phyloP scores from a whole-genome alignment of 2,329 filamentous ascomycete genomes.

The Podosphaera fusca region DNA sequence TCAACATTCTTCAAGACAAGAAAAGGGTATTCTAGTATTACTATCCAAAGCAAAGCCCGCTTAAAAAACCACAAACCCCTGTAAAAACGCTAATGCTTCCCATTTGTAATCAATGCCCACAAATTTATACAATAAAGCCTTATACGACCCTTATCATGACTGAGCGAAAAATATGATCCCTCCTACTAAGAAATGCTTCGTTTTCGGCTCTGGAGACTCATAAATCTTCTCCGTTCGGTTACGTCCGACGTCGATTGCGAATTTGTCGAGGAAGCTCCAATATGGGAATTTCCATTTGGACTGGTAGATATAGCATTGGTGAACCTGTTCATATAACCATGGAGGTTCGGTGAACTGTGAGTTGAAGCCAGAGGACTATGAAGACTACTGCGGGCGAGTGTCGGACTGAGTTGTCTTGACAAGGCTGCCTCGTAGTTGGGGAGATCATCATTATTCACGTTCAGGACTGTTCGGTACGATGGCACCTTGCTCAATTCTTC shows the following conservation, averaged over 20 bases:
- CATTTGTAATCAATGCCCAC: too few species aligned
- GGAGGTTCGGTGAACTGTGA: not conserved
- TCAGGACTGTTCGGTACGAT: slow-evolving; percentile 51
- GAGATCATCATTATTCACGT: slow-evolving; percentile 27
- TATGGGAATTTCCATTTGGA: not conserved
- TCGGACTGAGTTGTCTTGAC: slow-evolving; percentile 22
- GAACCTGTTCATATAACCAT: not conserved
- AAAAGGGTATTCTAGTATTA: too few species aligned
- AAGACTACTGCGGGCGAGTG: not conserved
- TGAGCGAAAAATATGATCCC: not conserved
- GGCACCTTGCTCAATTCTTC: slow-evolving; percentile 49
- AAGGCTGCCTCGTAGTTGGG: slow-evolving; percentile 45
- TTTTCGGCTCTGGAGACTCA: not conserved
- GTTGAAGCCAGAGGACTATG: not conserved
- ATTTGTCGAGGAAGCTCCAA: not conserved
- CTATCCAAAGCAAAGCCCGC: too few species aligned
- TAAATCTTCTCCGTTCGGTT: not conserved
- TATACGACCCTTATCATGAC: too few species aligned
- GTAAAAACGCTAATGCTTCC: too few species aligned
- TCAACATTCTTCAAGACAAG: too few species aligned
- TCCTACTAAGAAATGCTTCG: not conserved
- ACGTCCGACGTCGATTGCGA: not conserved
- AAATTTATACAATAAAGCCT: too few species aligned
- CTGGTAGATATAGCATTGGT: not conserved
- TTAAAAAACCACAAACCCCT: too few species aligned